Percentiles rank a stretch among this genome's conserved stretches.
phyloP scores from a whole-genome alignment of 805 yeast genomes.

The Spathaspora boniae region DNA sequence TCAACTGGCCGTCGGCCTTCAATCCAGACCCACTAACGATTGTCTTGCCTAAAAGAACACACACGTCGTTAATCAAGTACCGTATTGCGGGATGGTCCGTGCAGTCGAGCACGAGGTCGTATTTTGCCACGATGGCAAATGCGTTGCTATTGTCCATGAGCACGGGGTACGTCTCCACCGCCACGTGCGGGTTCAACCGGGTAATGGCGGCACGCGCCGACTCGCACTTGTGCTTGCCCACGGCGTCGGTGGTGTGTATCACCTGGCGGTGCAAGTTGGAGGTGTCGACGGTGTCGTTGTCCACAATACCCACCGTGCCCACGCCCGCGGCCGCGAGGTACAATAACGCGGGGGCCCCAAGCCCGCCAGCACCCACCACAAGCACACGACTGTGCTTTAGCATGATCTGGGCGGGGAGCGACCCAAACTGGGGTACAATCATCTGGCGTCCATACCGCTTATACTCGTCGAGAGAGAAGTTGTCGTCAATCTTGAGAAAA shows the following conservation, averaged over 20 bases:
- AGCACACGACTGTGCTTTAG: constrained; percentile 59
- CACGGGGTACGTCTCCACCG: constrained; percentile 48
- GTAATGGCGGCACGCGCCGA: constrained; percentile 62
- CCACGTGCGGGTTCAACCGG: constrained; percentile 66
- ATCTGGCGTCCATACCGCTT: constrained; percentile 89
- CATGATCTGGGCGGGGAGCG: constrained; percentile 46
- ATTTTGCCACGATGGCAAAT: constrained; percentile 54
- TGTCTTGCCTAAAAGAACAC: constrained; percentile 64
- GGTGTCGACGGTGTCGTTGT: constrained; percentile 76
- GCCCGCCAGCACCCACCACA: constrained; percentile 95
- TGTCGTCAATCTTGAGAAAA: constrained; percentile 9
- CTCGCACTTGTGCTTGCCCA: constrained; percentile 72
- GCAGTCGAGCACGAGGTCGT: constrained; percentile 84
- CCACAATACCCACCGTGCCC: constrained; percentile 82
- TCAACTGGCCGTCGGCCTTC: constrained; percentile 85
- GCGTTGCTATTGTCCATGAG: constrained; percentile 57
- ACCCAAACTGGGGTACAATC: constrained; percentile 81
- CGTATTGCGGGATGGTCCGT: constrained; percentile 90
- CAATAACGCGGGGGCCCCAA: constrained; percentile 87
- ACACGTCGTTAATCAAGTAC: constrained; percentile 81
- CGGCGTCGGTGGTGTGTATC: constrained; percentile 62
- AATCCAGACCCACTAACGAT: constrained; percentile 91
- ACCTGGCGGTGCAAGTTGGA: constrained; percentile 91
- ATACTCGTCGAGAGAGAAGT: constrained; percentile 60
- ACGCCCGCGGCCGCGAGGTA: constrained; percentile 88